Conservation (phyloP, 192 early-diverging fungal genomes). For the Obelidium mucronatum region DNA sequence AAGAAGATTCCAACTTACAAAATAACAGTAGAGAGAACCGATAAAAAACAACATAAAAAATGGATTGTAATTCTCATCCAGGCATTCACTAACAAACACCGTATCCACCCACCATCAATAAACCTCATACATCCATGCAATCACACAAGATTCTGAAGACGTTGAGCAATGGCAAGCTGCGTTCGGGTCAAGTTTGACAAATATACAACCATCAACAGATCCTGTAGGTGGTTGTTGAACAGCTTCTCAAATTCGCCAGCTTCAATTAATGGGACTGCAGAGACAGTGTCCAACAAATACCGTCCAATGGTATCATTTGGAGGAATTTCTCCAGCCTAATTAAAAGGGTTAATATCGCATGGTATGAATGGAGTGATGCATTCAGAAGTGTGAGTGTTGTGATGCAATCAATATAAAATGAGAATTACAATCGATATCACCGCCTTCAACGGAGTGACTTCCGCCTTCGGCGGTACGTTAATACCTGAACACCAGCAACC, state of each 20-base stretch:
- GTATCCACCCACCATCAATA: no score
- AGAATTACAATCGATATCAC: no score
- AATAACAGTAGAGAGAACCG: no score
- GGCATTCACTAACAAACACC: neutral
- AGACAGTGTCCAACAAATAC: conserved; percentile 92
- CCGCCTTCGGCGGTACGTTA: conserved; percentile 28
- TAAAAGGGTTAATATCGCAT: neutral
- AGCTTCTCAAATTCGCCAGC: conserved; percentile 85
- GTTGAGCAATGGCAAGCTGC: conserved; percentile 93
- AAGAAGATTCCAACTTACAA: no score
- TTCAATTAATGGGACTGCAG: conserved; percentile 88
- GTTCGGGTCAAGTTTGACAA: conserved; percentile 94
- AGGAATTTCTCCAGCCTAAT: conserved; percentile 37
- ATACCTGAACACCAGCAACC: conserved; percentile 75
- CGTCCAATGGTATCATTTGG: conserved; percentile 84
- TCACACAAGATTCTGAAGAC: conserved; percentile 74
- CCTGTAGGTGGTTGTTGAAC: conserved; percentile 94
- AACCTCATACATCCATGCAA: no score
- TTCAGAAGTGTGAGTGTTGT: no score
- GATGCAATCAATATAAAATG: no score
- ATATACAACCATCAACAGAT: conserved; percentile 96
- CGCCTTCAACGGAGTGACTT: no score
- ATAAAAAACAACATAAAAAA: neutral
- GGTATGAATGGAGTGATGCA: no score
- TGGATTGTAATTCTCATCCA: neutral